Conservation (phyloP, 2,329 filamentous ascomycete genomes). For the Fusarium austroafricanum region DNA sequence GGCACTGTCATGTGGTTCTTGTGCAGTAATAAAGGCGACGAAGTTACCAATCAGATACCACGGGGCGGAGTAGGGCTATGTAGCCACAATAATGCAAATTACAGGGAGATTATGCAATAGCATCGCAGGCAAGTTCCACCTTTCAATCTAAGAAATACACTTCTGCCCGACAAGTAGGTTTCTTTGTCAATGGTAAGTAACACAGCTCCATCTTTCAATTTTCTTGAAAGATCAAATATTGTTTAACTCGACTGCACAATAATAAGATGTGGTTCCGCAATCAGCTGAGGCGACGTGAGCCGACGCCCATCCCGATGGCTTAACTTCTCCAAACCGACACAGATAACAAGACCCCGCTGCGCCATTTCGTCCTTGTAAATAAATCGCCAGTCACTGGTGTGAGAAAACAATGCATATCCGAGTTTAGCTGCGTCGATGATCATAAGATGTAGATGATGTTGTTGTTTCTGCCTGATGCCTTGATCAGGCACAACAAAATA, state of each 20-base stretch:
- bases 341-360: constrained; percentile 36
- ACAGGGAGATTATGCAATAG: no score
- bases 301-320: constrained; percentile 39
- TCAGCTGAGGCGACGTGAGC: constrained; percentile 29
- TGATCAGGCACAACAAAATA: constrained; percentile 49
- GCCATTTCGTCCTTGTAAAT: constrained; percentile 29
- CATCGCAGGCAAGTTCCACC: no score
- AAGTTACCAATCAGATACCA: no score
- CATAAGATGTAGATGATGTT: constrained; percentile 53
- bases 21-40: no score
- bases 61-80: no score
- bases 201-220: no score
- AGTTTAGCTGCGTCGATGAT: constrained; percentile 55
- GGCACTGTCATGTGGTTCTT: no score
- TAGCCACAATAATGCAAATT: no score
- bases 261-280: constrained; percentile 25
- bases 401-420: constrained; percentile 57
- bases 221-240: no score
- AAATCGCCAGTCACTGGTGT: constrained; percentile 55
- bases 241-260: neutral
- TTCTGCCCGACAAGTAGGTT: no score
- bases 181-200: no score
- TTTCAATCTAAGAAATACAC: no score
- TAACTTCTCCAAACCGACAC: constrained; percentile 48
- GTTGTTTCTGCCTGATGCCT: constrained; percentile 48